Evolutionary conservation across 2,329 filamentous ascomycete species (phyloP).

Genomic region (Fusarium sublunatum): DNA sequence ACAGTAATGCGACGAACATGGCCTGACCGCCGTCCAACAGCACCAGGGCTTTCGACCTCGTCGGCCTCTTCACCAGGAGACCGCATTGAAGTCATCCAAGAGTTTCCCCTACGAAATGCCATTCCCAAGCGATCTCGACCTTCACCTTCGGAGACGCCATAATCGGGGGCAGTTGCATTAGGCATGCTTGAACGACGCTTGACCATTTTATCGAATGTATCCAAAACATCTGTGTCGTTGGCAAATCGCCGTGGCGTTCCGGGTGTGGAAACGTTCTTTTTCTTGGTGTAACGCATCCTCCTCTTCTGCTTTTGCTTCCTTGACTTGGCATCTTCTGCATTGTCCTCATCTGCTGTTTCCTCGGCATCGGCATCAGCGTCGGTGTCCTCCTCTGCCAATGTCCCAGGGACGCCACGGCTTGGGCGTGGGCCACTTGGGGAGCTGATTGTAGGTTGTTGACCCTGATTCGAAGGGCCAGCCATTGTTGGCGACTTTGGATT

Average conservation of each 20-base stretch:
- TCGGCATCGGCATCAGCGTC: slow-evolving; percentile 77
- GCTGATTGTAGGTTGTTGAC: slow-evolving; percentile 56
- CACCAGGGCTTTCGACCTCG: slow-evolving; percentile 63
- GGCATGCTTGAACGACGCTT: slow-evolving; percentile 74
- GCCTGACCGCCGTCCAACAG: slow-evolving; percentile 64
- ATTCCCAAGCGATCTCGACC: slow-evolving; percentile 69
- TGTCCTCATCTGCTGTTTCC: slow-evolving; percentile 82
- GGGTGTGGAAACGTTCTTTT: slow-evolving; percentile 71
- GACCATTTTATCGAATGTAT: slow-evolving; percentile 62
- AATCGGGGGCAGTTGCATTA: slow-evolving; percentile 67
- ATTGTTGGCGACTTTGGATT: slow-evolving; percentile 56
- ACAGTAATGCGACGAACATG: slow-evolving; percentile 75
- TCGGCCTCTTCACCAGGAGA: slow-evolving; percentile 62
- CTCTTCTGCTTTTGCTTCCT: slow-evolving; percentile 71
- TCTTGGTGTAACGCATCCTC: slow-evolving; percentile 67
- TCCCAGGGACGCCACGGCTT: slow-evolving; percentile 63
- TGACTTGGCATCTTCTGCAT: slow-evolving; percentile 51
- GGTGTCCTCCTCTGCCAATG: slow-evolving; percentile 61
- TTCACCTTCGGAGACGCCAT: slow-evolving; percentile 80
- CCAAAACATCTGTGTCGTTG: slow-evolving; percentile 55
- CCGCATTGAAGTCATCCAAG: slow-evolving; percentile 66
- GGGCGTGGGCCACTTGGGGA: slow-evolving; percentile 61
- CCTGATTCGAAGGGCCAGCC: slow-evolving; percentile 49
- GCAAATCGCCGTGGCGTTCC: slow-evolving; percentile 67
- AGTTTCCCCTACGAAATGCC: slow-evolving; percentile 66